These are phyloP conservation scores for Globisporangium cystogenes DNA, from an alignment of 352 stramenopile genomes.

Conservation along the genomic window DNA sequence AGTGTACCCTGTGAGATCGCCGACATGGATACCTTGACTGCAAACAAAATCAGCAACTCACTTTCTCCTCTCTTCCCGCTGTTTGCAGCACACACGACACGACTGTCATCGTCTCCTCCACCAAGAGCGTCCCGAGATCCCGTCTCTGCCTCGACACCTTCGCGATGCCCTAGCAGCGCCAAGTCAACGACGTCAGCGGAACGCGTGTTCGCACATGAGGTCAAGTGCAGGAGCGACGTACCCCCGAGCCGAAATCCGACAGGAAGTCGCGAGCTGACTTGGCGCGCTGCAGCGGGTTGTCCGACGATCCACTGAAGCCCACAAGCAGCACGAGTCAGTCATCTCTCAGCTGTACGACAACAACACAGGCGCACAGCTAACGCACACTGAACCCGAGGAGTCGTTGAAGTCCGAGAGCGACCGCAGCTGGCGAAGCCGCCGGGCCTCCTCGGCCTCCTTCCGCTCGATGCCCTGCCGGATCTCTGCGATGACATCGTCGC, in stretches of 20 bases:
- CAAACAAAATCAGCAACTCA: neutral
- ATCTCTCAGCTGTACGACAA: neutral
- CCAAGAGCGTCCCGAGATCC: constrained; percentile 42
- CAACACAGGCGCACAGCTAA: too few relatives aligned
- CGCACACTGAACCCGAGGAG: constrained; percentile 9
- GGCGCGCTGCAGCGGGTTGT: constrained; percentile 17
- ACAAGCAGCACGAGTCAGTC: neutral
- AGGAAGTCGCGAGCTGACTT: constrained; percentile 42
- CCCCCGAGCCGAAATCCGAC: constrained; percentile 24
- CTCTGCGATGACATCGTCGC: constrained; percentile 65
- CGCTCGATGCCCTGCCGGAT: constrained; percentile 38
- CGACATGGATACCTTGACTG: neutral
- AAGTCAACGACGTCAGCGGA: constrained; percentile 6
- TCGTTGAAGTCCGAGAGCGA: constrained; percentile 18
- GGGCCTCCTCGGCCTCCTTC: constrained; percentile 21
- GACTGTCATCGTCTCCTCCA: constrained; percentile 70
- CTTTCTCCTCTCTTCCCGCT: constrained; percentile 68
- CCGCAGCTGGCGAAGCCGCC: constrained; percentile 21
- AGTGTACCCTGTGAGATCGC: neutral
- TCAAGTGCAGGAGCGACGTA: neutral
- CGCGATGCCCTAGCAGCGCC: constrained; percentile 3
- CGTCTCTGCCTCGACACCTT: constrained; percentile 24
- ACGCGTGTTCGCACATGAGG: neutral
- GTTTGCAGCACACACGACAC: constrained; percentile 77
- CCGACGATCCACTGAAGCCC: neutral